Evolutionary conservation across 2,329 filamentous ascomycete genomes (phyloP), one percentile per base, ranked within the genome.

Genomic region (Fusarium sp.): DNA sequence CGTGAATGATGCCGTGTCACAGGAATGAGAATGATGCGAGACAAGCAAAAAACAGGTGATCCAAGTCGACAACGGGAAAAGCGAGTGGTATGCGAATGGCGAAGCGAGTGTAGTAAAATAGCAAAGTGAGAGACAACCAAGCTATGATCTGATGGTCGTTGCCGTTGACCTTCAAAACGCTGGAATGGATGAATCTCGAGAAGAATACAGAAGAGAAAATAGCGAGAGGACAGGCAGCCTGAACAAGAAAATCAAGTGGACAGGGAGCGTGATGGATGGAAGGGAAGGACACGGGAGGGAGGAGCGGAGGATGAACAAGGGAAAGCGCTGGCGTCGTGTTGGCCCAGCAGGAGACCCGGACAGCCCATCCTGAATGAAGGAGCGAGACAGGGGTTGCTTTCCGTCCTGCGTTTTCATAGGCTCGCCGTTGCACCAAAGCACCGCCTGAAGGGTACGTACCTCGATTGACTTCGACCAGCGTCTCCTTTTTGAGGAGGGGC

Each of bases 251-350:
- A 46, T 23, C 42, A 49, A 49, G n/a, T 10, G 42, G 14, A 49
- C 42, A 49, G 42, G 42, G 42, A 49, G 42, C 23, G 42, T 20
- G 23, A 49, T 27, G 61, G 64, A 70, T 20, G 60, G 64, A 70
- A 59, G 50, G 61, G 61, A 70, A 59, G 50, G 46, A 61, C 27
- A 68, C 36, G 60, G 23, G 55, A 60, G 69, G 62, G 61, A 64
- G 65, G 58, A 64, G 60, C 40, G 51, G 42, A 61, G 40, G 23
- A 44, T 57, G 60, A 58, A 64, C 63, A 70, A 58, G 68, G 68
- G 49, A 70, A 71, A 62, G 68, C 61, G 68, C 57, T 68, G 68
- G 68, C 49, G 68, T 70, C 61, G 67, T 68, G 64, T 71, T 71
- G 68, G 68, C 68, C 64, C 68, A 71, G 68, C 61, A 71, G 61